Evolutionary conservation across 805 yeast genomes (phyloP).

Genomic region (Candida caryicola): DNA sequence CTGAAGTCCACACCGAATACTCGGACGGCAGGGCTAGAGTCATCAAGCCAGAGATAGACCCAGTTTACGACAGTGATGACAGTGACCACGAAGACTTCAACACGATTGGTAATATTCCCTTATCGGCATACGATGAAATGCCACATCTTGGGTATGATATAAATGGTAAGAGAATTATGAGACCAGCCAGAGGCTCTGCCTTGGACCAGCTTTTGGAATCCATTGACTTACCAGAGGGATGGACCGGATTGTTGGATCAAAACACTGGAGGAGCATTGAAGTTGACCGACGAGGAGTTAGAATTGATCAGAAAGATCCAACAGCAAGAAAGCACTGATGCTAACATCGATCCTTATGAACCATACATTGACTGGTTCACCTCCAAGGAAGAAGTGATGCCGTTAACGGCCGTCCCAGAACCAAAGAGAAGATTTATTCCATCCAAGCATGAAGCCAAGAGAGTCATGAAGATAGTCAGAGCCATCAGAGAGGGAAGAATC

Average conservation of each 20-base stretch:
- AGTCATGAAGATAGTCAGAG: constrained; percentile 93
- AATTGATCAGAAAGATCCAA: constrained; percentile 82
- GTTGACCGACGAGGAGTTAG: constrained; percentile 81
- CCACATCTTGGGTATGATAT: constrained; percentile 97
- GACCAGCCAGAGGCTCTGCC: constrained; percentile 97
- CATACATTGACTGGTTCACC: constrained; percentile 94
- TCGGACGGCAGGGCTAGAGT: constrained; percentile 81
- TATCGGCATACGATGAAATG: constrained; percentile 92
- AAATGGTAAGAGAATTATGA: constrained; percentile 96
- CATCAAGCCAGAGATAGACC: constrained; percentile 86
- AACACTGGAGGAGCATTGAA: constrained; percentile 84
- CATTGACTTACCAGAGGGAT: constrained; percentile 95
- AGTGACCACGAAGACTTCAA: constrained; percentile 76
- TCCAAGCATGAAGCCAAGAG: constrained; percentile 96
- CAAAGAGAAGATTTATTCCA: constrained; percentile 94
- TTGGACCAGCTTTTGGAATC: constrained; percentile 84
- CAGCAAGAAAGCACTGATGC: constrained; percentile 82
- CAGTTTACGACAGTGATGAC: constrained; percentile 93
- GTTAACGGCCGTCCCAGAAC: constrained; percentile 90
- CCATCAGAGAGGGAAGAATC: constrained; percentile 94
- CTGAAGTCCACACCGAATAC: constrained; percentile 44
- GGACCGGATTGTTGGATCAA: constrained; percentile 95
- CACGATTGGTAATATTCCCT: constrained; percentile 91
- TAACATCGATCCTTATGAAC: constrained; percentile 81
- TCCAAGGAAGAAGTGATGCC: constrained; percentile 85